Conservation (phyloP, 331 rosid genomes). For the Quercus phellos region DNA sequence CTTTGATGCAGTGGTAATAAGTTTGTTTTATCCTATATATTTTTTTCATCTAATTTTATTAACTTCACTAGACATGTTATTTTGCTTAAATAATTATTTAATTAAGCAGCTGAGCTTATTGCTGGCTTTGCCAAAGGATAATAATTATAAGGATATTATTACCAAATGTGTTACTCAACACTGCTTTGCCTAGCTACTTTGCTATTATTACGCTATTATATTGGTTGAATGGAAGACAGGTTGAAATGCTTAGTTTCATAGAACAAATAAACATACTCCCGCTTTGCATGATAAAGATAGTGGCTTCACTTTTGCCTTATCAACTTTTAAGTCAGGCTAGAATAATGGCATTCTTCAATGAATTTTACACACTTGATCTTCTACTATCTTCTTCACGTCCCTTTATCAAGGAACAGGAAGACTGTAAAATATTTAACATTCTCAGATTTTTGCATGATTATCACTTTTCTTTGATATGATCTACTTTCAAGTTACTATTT, state of each 20-base stretch:
- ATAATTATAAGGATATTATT: neutral
- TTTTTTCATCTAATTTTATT: neutral
- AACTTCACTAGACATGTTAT: neutral
- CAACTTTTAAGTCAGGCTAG: neutral
- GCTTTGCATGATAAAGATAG: neutral
- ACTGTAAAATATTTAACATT: slow-evolving; percentile 5
- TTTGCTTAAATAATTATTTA: neutral
- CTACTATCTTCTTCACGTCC: slow-evolving; percentile 14
- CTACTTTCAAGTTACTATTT: slow-evolving; percentile 9
- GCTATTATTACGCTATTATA: neutral
- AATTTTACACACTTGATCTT: neutral
- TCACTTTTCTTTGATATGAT: neutral
- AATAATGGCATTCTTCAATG: neutral
- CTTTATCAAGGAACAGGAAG: slow-evolving; percentile 10
- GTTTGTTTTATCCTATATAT: neutral
- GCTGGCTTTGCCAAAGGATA: neutral
- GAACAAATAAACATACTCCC: neutral
- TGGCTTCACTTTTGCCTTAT: neutral
- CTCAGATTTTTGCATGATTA: neutral
- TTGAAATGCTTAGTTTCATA: slow-evolving; percentile 8
- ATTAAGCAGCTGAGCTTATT: slow-evolving; percentile 1
- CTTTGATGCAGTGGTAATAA: slow-evolving; percentile 93
- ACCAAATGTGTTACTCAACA: neutral
- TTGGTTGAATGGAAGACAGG: neutral
- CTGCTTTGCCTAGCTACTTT: slow-evolving; percentile 15